Evolutionary conservation across 2,329 filamentous ascomycete genomes (phyloP).

Genomic region (Penicillium sp.): DNA sequence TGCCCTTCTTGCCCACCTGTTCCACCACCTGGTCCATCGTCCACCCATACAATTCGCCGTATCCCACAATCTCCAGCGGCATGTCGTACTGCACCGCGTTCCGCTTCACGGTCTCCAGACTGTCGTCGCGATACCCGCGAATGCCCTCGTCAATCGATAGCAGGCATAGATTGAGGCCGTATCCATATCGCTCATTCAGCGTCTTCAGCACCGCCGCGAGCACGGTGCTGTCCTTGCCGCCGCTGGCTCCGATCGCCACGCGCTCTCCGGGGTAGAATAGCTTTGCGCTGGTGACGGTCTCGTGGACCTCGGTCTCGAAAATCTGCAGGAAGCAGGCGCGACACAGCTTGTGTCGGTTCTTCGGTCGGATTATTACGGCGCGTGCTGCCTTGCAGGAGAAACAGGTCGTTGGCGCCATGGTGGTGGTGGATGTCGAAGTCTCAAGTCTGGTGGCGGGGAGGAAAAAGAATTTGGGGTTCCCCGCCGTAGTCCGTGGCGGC

Average conservation of each 20-base stretch:
- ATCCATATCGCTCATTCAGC: slow-evolving; percentile 82
- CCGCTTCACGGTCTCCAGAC: slow-evolving; percentile 90
- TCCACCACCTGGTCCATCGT: slow-evolving; percentile 99
- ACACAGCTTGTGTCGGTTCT: slow-evolving; percentile 93
- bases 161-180: slow-evolving; percentile 79
- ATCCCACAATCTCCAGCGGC: slow-evolving; percentile 87
- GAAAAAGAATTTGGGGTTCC: slow-evolving; percentile 21
- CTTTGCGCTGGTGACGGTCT: slow-evolving; percentile 78
- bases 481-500: slow-evolving; percentile 15
- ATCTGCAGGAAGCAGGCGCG: slow-evolving; percentile 79
- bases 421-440: slow-evolving; percentile 1
- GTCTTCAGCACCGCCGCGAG: slow-evolving; percentile 92
- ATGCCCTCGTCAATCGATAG: slow-evolving; percentile 97
- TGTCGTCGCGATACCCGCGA: slow-evolving; percentile 94
- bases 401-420: slow-evolving; percentile 76
- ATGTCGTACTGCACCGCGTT: slow-evolving; percentile 90
- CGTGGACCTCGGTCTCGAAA: slow-evolving; percentile 91
- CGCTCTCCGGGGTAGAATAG: slow-evolving; percentile 81
- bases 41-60: slow-evolving; percentile 94
- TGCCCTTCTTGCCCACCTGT: slow-evolving; percentile 94
- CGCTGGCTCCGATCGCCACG: slow-evolving; percentile 91
- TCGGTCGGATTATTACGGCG: slow-evolving; percentile 87
- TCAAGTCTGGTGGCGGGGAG: background rate
- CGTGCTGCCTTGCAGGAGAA: slow-evolving; percentile 71
- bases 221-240: slow-evolving; percentile 96